Evolutionary conservation across 2,329 filamentous ascomycete genomes (phyloP).

Genomic region (Pseudocercospora cruenta): DNA sequence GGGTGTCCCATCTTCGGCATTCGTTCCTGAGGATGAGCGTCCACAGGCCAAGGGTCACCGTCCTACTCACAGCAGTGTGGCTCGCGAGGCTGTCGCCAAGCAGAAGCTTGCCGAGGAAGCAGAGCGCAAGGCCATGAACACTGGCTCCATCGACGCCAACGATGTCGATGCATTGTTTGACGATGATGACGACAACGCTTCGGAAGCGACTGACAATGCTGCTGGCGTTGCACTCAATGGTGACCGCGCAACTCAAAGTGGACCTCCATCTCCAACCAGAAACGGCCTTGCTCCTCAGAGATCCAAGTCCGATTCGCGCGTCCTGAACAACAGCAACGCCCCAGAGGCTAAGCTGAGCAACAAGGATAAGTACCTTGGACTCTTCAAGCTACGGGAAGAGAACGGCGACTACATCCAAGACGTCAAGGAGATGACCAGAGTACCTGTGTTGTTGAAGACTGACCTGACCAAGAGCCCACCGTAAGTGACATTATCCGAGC

Average conservation of each 20-base stretch:
- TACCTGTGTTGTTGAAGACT: conserved; percentile 98
- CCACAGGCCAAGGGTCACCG: conserved; percentile 70
- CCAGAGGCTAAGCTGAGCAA: conserved; percentile 80
- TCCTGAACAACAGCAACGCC: conserved; percentile 69
- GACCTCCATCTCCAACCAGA: conserved; percentile 85
- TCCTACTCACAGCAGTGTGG: conserved; percentile 62
- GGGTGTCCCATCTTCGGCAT: conserved; percentile 93
- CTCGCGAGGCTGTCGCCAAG: conserved; percentile 78
- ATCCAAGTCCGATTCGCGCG: conserved; percentile 91
- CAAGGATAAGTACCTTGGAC: conserved; percentile 93
- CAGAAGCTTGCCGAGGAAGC: conserved; percentile 89
- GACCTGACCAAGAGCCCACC: conserved; percentile 98
- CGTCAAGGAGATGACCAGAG: conserved; percentile 94
- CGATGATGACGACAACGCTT: conserved; percentile 71
- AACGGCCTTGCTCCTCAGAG: conserved; percentile 77
- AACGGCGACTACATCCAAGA: conserved; percentile 97
- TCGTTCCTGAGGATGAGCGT: conserved; percentile 94
- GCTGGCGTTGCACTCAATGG: conserved; percentile 80
- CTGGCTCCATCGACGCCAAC: conserved; percentile 88
- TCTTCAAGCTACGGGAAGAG: conserved; percentile 89
- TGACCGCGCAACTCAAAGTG: conserved; percentile 91
- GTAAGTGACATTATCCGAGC: conserved; percentile 64
- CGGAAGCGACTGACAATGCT: conserved; percentile 87
- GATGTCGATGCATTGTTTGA: conserved; percentile 96
- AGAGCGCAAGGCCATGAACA: conserved; percentile 90